Percentiles rank a stretch among this genome's conserved stretches.
These are phyloP conservation scores for Apiotrichum gracile DNA, from an alignment of 1,284 basidiomycete species.

Conservation along the genomic window DNA sequence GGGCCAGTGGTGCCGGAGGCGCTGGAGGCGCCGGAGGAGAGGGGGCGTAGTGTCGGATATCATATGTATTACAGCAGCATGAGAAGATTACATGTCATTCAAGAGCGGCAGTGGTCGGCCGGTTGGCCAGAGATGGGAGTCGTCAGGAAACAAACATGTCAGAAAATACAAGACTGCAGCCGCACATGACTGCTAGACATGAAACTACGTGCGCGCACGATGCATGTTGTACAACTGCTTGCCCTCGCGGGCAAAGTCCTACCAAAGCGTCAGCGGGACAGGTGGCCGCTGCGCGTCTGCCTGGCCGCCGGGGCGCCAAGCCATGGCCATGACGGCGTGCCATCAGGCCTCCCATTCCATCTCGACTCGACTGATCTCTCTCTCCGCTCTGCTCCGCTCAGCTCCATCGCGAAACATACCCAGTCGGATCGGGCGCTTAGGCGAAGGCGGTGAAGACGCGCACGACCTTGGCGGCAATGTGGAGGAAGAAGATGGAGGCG, in stretches of 20 bases:
- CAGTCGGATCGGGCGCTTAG: neutral
- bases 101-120: no score
- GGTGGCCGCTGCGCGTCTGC: neutral
- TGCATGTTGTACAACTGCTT: slow-evolving; percentile 9
- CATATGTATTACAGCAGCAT: no score
- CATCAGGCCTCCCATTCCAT: no score
- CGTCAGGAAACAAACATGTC: no score
- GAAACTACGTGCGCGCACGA: slow-evolving; percentile 2
- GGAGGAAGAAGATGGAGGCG: slow-evolving; percentile 96
- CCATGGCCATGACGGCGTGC: no score
- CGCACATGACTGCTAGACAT: no score
- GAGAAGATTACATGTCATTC: no score
- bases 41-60: no score
- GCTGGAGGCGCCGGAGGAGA: neutral
- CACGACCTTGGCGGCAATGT: slow-evolving; percentile 93
- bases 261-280: neutral
- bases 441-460: slow-evolving; percentile 83
- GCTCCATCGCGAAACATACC: neutral
- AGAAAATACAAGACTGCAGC: no score
- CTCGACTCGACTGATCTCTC: no score
- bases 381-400: neutral
- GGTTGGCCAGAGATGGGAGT: no score
- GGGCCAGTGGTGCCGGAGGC: slow-evolving; percentile 1
- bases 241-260: neutral
- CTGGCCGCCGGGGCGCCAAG: neutral